Percentiles rank a stretch among this genome's conserved stretches.
These are phyloP conservation scores for Phytophthora agathidicida DNA, from an alignment of 352 stramenopile species.

Conservation along the genomic window DNA sequence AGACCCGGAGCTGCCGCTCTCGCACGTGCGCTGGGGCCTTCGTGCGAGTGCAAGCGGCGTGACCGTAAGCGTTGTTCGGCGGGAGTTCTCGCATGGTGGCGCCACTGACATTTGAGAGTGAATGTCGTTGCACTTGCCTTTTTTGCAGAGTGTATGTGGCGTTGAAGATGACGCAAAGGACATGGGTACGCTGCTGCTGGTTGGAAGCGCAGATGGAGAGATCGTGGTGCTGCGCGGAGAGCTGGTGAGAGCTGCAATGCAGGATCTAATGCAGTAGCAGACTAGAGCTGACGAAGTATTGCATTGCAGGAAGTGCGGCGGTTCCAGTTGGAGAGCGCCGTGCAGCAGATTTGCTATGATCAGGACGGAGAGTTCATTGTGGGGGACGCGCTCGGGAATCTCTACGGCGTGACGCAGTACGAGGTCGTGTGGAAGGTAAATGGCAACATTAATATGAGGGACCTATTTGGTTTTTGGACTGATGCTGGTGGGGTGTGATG, in stretches of 20 bases:
- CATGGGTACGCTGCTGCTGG: conserved; percentile 34
- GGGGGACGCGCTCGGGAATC: conserved; percentile 43
- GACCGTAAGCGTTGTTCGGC: conserved; percentile 29
- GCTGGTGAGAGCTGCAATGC: conserved; percentile 18
- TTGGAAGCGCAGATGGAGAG: conserved; percentile 45
- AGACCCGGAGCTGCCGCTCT: conserved; percentile 22
- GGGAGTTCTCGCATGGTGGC: conserved; percentile 6
- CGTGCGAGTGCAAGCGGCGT: conserved; percentile 26
- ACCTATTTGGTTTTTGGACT: too few relatives aligned
- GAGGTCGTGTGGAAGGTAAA: conserved; percentile 61
- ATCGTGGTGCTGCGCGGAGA: conserved; percentile 56
- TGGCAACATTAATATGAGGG: too few relatives aligned
- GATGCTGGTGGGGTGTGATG: background rate
- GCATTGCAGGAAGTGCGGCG: conserved; percentile 53
- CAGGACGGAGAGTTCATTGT: conserved; percentile 45
- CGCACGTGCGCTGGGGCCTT: conserved; percentile 11
- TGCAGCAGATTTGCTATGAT: conserved; percentile 45
- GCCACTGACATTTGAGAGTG: conserved; percentile 11
- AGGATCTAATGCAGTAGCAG: background rate
- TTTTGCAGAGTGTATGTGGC: conserved; percentile 43
- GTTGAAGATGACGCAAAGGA: conserved; percentile 25
- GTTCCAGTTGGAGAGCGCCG: conserved; percentile 51
- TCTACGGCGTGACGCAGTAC: conserved; percentile 63
- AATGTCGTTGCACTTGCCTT: conserved; percentile 12
- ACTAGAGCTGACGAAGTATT: conserved; percentile 6